These are phyloP conservation scores for Boletus pseudo-olivaceus DNA, from an alignment of 768 basidiomycete genomes.

Conservation along the genomic window DNA sequence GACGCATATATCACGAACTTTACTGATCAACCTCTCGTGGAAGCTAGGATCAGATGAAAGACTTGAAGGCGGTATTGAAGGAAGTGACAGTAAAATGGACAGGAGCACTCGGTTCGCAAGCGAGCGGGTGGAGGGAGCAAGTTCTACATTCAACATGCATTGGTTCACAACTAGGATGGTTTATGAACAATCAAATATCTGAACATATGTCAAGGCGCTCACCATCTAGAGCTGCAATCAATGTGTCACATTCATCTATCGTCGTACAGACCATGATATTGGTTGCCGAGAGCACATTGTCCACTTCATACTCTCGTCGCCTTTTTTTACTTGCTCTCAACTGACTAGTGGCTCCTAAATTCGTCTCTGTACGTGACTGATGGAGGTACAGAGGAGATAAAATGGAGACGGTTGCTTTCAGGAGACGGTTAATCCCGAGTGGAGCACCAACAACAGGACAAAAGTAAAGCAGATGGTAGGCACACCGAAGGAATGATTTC, in stretches of 20 bases:
- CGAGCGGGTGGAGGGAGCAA: conserved; percentile 54
- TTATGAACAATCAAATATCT: conserved; percentile 1
- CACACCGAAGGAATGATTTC: conserved; percentile 43
- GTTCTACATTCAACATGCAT: conserved; percentile 46
- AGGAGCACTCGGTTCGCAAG: conserved; percentile 56
- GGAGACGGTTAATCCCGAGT: conserved; percentile 49
- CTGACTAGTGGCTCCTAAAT: conserved; percentile 21
- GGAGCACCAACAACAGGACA: conserved; percentile 47
- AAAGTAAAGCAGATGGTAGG: conserved; percentile 40
- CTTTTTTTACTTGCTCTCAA: conserved; percentile 65
- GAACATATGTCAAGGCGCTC: conserved; percentile 13
- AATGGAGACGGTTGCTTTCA: conserved; percentile 48
- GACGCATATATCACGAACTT: conserved; percentile 46
- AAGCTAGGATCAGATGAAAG: conserved; percentile 53
- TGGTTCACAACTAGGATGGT: conserved; percentile 45
- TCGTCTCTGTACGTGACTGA: conserved; percentile 30
- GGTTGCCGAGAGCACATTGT: conserved; percentile 59
- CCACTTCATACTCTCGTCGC: conserved; percentile 67
- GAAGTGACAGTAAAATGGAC: conserved; percentile 53
- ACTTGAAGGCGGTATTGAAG: conserved; percentile 50
- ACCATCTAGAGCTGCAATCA: conserved; percentile 62
- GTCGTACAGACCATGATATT: conserved; percentile 48
- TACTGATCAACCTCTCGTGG: conserved; percentile 41
- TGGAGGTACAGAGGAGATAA: conserved; percentile 47
- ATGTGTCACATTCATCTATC: conserved; percentile 45